Conservation (phyloP, 345 rosid genomes). For the Salix viminalis region DNA sequence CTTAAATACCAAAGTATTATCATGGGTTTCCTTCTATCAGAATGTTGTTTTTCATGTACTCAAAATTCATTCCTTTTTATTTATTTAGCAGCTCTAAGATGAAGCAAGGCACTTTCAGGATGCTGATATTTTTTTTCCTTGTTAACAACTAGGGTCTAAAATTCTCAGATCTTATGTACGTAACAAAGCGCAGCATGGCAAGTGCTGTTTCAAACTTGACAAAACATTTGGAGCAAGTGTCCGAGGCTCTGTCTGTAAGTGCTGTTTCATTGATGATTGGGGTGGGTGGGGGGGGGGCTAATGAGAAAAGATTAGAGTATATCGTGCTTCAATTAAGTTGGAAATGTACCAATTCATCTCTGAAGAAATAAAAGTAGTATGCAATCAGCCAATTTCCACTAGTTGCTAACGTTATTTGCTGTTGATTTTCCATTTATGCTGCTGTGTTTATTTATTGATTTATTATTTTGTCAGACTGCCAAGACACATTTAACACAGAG, state of each 20-base stretch:
- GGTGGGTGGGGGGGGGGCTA: background rate
- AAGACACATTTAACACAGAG: conserved; percentile 79
- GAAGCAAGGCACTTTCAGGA: conserved; percentile 3
- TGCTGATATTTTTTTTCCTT: conserved; percentile 15
- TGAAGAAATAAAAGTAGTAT: background rate
- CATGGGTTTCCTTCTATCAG: background rate
- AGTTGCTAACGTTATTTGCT: background rate
- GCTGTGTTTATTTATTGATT: conserved; percentile 5
- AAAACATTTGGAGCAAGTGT: conserved; percentile 72
- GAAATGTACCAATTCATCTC: background rate
- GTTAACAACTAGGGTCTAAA: conserved; percentile 60
- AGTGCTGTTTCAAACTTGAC: conserved; percentile 75
- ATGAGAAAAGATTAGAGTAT: background rate
- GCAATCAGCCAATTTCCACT: background rate
- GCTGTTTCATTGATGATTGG: background rate
- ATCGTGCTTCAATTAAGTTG: background rate
- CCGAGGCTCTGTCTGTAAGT: conserved; percentile 77
- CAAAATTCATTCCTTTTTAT: background rate
- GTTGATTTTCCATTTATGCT: background rate
- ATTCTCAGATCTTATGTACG: conserved; percentile 80
- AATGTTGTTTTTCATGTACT: background rate
- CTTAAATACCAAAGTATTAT: background rate
- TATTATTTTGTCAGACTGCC: conserved; percentile 47
- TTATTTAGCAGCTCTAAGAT: background rate
- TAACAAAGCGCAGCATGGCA: conserved; percentile 76